These are phyloP conservation scores for Cladosporium sphaerospermum DNA, from an alignment of 2,329 filamentous ascomycete genomes.

Conservation along the genomic window DNA sequence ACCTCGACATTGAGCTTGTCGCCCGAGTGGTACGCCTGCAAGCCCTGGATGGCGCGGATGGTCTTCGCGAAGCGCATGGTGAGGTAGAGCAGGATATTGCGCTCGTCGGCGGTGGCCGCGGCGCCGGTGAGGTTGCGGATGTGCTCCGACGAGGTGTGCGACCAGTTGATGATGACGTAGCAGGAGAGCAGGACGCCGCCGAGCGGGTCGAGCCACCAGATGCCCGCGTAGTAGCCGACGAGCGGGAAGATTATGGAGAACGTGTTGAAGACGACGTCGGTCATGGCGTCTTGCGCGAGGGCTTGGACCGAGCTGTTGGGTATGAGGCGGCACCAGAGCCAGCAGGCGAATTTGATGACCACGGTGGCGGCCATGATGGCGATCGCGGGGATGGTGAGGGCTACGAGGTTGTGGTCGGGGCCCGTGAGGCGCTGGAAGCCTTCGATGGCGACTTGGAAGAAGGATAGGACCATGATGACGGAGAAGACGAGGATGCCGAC, in stretches of 20 bases:
- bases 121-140: constrained; percentile 76
- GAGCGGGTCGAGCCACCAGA: constrained; percentile 80
- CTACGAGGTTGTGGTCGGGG: constrained; percentile 60
- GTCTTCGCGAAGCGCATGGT: constrained; percentile 90
- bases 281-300: constrained; percentile 60
- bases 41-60: constrained; percentile 77
- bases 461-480: constrained; percentile 80
- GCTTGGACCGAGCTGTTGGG: constrained; percentile 83
- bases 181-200: constrained; percentile 72
- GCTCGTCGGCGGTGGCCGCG: constrained; percentile 70
- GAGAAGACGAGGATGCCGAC: constrained; percentile 76
- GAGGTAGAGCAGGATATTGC: constrained; percentile 80
- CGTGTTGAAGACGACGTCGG: constrained; percentile 83
- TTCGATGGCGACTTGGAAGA: constrained; percentile 69
- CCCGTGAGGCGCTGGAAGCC: constrained; percentile 59
- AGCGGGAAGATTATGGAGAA: constrained; percentile 86
- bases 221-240: constrained; percentile 64
- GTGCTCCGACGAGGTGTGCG: constrained; percentile 64
- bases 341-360: constrained; percentile 73
- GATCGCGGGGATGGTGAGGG: constrained; percentile 66
- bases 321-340: constrained; percentile 81
- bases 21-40: constrained; percentile 78
- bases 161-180: constrained; percentile 77
- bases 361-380: constrained; percentile 77
- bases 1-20: constrained; percentile 81